These are phyloP conservation scores for Kodamaea derodonti DNA, from an alignment of 1,139 yeast species.

Conservation along the genomic window DNA sequence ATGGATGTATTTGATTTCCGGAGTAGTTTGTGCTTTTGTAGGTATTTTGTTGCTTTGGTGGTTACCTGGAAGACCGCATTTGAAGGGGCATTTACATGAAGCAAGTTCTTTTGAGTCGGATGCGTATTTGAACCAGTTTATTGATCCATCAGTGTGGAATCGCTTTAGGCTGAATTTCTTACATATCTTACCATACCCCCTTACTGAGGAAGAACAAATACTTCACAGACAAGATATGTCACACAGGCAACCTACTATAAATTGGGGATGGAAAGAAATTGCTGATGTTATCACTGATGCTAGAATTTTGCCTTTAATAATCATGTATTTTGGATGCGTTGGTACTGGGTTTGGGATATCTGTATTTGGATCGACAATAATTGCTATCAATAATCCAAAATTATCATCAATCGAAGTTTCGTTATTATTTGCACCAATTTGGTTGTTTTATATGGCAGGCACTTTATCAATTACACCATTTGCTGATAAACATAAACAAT, in stretches of 20 bases:
- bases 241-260: conserved; percentile 36
- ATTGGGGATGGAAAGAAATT: conserved; percentile 65
- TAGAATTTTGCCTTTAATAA: conserved; percentile 73
- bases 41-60: conserved; percentile 74
- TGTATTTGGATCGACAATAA: conserved; percentile 82
- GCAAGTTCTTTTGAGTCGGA: neutral
- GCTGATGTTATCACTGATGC: conserved; percentile 54
- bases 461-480: conserved; percentile 74
- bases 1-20: conserved; percentile 82
- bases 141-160: neutral
- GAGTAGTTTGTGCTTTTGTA: conserved; percentile 60
- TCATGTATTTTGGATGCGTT: conserved; percentile 94
- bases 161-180: conserved; percentile 21
- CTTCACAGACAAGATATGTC: conserved; percentile 69
- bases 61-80: conserved; percentile 71
- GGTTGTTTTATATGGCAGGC: conserved; percentile 81
- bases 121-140: neutral
- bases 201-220: conserved; percentile 48
- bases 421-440: conserved; percentile 79
- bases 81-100: conserved; percentile 11
- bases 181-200: conserved; percentile 47
- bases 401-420: conserved; percentile 69
- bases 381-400: conserved; percentile 57
- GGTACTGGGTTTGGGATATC: conserved; percentile 86
- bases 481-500: conserved; percentile 62